Evolutionary conservation across 805 yeast species (phyloP).

Genomic region (Hanseniaspora lindneri): DNA sequence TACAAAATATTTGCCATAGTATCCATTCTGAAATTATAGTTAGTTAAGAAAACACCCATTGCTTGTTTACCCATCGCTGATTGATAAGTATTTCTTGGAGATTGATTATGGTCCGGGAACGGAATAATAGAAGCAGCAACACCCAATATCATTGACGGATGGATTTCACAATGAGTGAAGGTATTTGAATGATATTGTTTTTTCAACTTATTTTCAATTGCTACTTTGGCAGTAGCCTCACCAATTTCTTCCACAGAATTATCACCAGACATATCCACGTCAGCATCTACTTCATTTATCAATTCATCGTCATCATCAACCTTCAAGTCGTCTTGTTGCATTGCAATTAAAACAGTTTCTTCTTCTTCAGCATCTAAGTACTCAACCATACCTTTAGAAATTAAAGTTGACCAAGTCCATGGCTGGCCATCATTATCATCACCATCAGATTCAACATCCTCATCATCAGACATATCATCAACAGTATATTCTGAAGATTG

Average conservation of each 20-base stretch:
- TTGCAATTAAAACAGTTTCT: conserved; percentile 95
- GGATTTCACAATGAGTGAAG: conserved; percentile 97
- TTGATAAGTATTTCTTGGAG: conserved; percentile 98
- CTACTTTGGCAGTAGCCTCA: conserved; percentile 38
- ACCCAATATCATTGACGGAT: conserved; percentile 97
- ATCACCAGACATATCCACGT: conserved; percentile 30
- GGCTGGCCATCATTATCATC: conserved; percentile 34
- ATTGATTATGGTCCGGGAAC: conserved; percentile 98
- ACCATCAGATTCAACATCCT: conserved; percentile 37
- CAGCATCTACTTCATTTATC: conserved; percentile 5
- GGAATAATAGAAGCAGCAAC: conserved; percentile 98
- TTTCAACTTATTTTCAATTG: conserved; percentile 66
- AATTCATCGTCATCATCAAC: conserved; percentile 36
- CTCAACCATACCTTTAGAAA: conserved; percentile 80
- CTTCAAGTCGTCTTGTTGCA: conserved; percentile 94
- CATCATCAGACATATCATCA: conserved; percentile 38
- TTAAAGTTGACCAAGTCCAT: conserved; percentile 76
- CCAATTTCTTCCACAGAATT: conserved; percentile 27
- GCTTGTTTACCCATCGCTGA: conserved; percentile 99
- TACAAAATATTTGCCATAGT: conserved; percentile 97
- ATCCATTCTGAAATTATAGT: conserved; percentile 94
- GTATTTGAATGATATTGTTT: conserved; percentile 61
- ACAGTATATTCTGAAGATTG: conserved; percentile 44
- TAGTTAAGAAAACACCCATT: conserved; percentile 96
- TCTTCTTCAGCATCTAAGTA: conserved; percentile 98